A percentile compares a stretch with the other conserved stretches of the same genome.
Conservation (phyloP, 2,329 filamentous ascomycete genomes). For the Colletotrichum chlorophyti region DNA sequence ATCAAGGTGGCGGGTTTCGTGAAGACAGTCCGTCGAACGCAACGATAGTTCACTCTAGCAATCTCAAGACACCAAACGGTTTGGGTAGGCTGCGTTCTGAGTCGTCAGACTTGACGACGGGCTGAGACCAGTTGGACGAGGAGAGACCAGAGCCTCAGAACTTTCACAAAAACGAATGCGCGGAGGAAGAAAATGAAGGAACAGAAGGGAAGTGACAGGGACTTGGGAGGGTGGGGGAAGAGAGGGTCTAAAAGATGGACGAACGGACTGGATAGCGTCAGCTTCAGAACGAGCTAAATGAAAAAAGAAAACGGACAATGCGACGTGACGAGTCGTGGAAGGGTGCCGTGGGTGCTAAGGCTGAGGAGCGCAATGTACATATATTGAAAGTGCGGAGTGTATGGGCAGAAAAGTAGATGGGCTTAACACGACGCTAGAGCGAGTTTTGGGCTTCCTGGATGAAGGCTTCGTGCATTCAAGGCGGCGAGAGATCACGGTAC, state of each 20-base stretch:
- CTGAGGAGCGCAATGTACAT: conserved; percentile 20
- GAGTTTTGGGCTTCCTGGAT: conserved; percentile 11
- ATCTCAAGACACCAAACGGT: no score
- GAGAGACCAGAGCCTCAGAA: not conserved
- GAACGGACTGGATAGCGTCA: conserved; percentile 6
- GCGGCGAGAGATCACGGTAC: not conserved
- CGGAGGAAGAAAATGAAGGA: not conserved
- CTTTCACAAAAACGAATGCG: not conserved
- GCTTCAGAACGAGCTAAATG: conserved; percentile 1
- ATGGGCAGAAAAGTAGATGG: conserved; percentile 4
- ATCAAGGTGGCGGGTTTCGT: conserved; percentile 13
- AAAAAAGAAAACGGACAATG: conserved; percentile 25
- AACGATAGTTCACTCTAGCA: no score
- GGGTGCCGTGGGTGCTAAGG: conserved; percentile 23
- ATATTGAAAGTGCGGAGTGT: conserved; percentile 7
- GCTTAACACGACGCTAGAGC: conserved; percentile 13
- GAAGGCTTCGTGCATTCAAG: conserved; percentile 19
- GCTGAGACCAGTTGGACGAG: not conserved
- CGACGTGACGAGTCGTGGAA: conserved; percentile 21
- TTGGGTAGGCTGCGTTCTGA: no score
- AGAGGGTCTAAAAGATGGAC: conserved; percentile 18
- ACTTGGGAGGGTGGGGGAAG: not conserved
- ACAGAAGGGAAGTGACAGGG: not conserved
- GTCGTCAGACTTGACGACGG: no score
- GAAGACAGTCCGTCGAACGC: not conserved